Evolutionary conservation across 2,329 filamentous ascomycete species (phyloP).

Genomic region (Basipetospora chlamydospora): DNA sequence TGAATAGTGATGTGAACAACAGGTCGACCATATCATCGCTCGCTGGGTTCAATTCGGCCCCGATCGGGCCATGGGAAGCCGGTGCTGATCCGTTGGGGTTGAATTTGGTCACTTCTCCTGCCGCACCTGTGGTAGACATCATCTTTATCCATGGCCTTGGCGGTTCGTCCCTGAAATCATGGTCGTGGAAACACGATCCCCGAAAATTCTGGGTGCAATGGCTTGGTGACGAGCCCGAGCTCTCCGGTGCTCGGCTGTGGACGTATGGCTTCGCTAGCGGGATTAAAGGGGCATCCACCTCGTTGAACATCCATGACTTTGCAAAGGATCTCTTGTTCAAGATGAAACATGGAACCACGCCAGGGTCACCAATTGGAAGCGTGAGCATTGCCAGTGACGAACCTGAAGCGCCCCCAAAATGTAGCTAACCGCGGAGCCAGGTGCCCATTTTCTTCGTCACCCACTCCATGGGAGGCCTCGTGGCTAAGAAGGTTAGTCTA

Average conservation of each 20-base stretch:
- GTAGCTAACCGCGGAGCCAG: no score
- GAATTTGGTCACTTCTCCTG: no score
- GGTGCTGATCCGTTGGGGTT: no score
- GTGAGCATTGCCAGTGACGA: no score
- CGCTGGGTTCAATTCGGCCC: no score
- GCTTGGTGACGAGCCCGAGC: no score
- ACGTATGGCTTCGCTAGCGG: constrained; percentile 11
- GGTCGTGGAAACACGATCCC: constrained; percentile 11
- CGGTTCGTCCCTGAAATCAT: constrained; percentile 10
- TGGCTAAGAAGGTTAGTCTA: constrained; percentile 1
- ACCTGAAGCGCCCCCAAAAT: no score
- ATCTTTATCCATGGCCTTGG: constrained; percentile 15
- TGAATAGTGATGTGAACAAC: no score
- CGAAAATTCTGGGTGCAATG: constrained; percentile 11
- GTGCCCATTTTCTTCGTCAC: constrained; percentile 1
- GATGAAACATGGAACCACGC: background rate
- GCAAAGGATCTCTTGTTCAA: constrained; percentile 10
- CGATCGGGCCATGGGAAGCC: no score
- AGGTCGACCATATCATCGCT: no score
- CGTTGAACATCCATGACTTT: constrained; percentile 12
- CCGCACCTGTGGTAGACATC: no score
- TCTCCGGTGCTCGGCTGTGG: constrained; percentile 7
- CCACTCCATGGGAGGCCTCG: constrained; percentile 1
- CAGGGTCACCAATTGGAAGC: background rate
- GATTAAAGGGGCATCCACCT: constrained; percentile 13